Base-by-base conservation (phyloP, 148 eudicot genomes). In the Rhododendron vialii region DNA sequence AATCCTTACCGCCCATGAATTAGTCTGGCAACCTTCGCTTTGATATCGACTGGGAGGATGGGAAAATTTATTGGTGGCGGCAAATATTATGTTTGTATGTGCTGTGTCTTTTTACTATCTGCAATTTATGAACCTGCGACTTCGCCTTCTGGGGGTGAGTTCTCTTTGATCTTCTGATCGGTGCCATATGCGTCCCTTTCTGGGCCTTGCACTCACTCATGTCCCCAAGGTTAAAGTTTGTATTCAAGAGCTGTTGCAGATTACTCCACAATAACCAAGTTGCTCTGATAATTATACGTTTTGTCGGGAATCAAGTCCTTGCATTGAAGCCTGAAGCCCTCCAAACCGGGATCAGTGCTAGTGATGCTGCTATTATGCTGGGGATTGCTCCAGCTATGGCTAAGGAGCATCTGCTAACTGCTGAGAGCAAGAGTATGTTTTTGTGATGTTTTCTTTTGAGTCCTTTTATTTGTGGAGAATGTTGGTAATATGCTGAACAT, bases 311-410 rank as follows among this genome's bases (percentile, higher is more conserved):
- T 97, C 84, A 93, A 87, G 80, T 88, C 92, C 90, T 95, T 84
- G 90, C 91, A 38, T 84, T 91, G 83, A 94, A 91, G 85, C 91
- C 95, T 65, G 98, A 96, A 36, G 90, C 96, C 51, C 91, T 96
- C 17, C 89, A 84, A 80, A 87, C 67, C 77, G 99, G 99, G 79
- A 74, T 96, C 83, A 93, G 96, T 91, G 94, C 99, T 28, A 93
- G 93, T 86, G 99, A 96, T 93, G 99, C 99, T 87, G 98, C 99
- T 80, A 95, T 92, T 89, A 93, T 93, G 33, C 88, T 96, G 57
- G 99, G 98, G 47, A 91, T 96, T 88, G 99, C 99, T 83, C 99
- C 99, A 78, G 98, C 98, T 87, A 93, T 96, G 98, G 99, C 99
- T 30, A 96, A 96, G 90, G 99, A 96, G 90, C 95, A 95, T 89